phyloP scores from a whole-genome alignment of 768 basidiomycete genomes.

The Lyophyllum semitale region DNA sequence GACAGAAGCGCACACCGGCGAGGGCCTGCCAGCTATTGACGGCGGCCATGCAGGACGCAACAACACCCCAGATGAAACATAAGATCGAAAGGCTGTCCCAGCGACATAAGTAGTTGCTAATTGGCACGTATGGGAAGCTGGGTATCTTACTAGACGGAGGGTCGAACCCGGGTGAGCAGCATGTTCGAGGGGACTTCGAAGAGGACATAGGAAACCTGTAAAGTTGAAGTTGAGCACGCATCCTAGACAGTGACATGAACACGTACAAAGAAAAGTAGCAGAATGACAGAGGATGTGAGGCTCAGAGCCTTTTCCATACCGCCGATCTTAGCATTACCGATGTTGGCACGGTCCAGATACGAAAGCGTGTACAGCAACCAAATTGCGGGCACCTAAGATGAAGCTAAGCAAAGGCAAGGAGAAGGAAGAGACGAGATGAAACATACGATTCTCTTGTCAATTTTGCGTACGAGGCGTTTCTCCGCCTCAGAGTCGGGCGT shows the following conservation, averaged over 20 bases:
- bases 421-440: no score
- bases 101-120: background rate
- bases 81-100: background rate
- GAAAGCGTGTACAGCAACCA: background rate
- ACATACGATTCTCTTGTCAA: background rate
- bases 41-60: background rate
- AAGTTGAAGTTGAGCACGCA: background rate
- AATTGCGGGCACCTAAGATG: background rate
- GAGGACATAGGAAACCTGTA: conserved; percentile 20
- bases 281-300: conserved; percentile 14
- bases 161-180: conserved; percentile 19
- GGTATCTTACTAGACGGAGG: conserved; percentile 13
- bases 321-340: conserved; percentile 1
- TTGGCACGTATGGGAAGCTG: background rate
- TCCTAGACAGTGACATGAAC: background rate
- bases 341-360: conserved; percentile 3
- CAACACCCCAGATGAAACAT: background rate
- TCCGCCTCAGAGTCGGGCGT: background rate
- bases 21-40: background rate
- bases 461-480: background rate
- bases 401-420: background rate
- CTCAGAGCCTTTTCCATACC: conserved; percentile 12
- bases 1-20: background rate
- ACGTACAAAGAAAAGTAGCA: conserved; percentile 16
- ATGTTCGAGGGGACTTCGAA: conserved; percentile 27